Percentiles rank a stretch among this genome's conserved stretches.
phyloP scores from a whole-genome alignment of 768 basidiomycete species.

The Boletus pseudo-olivaceus region DNA sequence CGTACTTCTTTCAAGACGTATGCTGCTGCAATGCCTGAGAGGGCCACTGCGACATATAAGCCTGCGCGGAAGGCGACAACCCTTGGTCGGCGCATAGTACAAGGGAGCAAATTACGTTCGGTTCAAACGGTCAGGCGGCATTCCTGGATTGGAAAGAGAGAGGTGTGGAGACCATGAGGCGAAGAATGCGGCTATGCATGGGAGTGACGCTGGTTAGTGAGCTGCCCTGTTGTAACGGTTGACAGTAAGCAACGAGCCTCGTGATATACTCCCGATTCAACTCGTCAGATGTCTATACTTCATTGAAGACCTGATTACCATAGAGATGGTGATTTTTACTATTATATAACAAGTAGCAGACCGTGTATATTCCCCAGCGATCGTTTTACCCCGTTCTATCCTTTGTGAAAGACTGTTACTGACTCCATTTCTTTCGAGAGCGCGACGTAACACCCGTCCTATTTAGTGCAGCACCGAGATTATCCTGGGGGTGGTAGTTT shows the following conservation, averaged over 20 bases:
- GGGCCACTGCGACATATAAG: slow-evolving; percentile 3
- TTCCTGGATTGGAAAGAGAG: neutral
- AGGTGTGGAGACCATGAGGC: neutral
- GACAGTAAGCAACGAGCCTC: too few relatives aligned
- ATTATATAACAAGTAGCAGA: too few relatives aligned
- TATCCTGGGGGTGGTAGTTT: neutral
- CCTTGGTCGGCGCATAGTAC: slow-evolving; percentile 6
- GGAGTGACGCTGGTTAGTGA: neutral
- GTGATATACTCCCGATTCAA: too few relatives aligned
- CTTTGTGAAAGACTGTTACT: too few relatives aligned
- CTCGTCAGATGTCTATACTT: too few relatives aligned
- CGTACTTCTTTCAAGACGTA: slow-evolving; percentile 21
- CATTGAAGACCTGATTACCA: too few relatives aligned
- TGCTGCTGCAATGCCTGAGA: slow-evolving; percentile 21
- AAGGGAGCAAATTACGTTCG: neutral
- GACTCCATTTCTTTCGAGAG: too few relatives aligned
- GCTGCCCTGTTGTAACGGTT: too few relatives aligned
- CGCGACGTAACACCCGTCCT: too few relatives aligned
- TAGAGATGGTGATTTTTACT: too few relatives aligned
- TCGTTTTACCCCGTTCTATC: too few relatives aligned
- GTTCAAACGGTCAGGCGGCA: neutral
- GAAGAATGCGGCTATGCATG: neutral
- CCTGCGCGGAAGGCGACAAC: slow-evolving; percentile 10
- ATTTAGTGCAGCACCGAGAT: neutral
- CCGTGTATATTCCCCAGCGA: too few relatives aligned